These are phyloP conservation scores for Globisporangium parvum DNA, from an alignment of 352 stramenopile genomes.

Conservation along the genomic window DNA sequence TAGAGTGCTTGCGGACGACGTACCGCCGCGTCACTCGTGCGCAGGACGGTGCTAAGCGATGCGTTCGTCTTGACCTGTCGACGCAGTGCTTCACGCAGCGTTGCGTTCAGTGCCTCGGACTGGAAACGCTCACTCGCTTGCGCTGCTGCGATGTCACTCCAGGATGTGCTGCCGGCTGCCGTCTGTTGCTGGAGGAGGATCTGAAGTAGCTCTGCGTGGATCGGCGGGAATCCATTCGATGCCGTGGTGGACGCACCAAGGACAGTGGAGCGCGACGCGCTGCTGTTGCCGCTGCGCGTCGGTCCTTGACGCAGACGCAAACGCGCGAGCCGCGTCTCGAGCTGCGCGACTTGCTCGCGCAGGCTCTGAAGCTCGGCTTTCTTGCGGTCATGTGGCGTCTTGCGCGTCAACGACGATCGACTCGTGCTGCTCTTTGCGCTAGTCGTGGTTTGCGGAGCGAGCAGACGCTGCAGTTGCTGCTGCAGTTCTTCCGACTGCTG, in stretches of 20 bases:
- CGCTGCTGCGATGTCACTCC: constrained; percentile 1
- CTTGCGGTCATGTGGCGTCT: constrained; percentile 4
- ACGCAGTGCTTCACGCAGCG: constrained; percentile 2
- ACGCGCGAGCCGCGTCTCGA: constrained; percentile 1
- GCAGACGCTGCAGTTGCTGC: background rate
- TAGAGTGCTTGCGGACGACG: no score
- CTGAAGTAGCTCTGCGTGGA: no score
- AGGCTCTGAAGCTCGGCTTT: constrained; percentile 3
- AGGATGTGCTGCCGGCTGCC: background rate
- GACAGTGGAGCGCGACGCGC: no score
- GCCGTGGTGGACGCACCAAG: background rate
- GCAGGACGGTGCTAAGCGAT: no score
- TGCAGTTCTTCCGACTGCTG: background rate
- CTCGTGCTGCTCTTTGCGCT: background rate
- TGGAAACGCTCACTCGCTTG: background rate
- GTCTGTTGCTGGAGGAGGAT: background rate
- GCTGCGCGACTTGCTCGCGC: background rate
- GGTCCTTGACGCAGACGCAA: background rate
- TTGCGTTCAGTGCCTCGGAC: constrained; percentile 5
- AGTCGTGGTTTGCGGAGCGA: background rate
- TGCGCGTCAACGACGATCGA: background rate
- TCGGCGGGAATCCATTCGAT: no score
- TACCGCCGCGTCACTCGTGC: no score
- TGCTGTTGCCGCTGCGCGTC: background rate
- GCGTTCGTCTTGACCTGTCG: background rate